These are phyloP conservation scores for Aspergillus pseudoglaucus DNA, from an alignment of 2,329 filamentous ascomycete genomes.

Conservation along the genomic window DNA sequence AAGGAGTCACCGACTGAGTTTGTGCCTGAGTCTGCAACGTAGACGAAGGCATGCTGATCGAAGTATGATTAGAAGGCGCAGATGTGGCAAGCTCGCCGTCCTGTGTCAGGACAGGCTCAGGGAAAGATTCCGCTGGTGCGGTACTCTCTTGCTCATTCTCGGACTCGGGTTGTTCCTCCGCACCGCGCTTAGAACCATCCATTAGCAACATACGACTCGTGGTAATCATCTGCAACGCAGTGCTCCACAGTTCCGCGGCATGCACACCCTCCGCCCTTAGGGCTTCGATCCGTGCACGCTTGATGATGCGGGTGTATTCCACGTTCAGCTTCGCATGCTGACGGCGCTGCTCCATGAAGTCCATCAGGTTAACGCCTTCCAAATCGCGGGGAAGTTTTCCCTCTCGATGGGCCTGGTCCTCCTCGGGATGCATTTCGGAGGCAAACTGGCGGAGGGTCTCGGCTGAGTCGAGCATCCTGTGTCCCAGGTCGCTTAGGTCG, in stretches of 20 bases:
- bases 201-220: constrained; percentile 23
- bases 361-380: neutral
- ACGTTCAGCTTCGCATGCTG: constrained; percentile 17
- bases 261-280: constrained; percentile 19
- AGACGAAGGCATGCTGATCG: neutral
- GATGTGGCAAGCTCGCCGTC: neutral
- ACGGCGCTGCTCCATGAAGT: constrained; percentile 13
- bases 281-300: constrained; percentile 23
- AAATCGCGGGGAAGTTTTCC: neutral
- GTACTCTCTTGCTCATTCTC: neutral
- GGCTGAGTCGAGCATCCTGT: constrained; percentile 16
- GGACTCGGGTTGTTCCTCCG: constrained; percentile 2
- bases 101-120: neutral
- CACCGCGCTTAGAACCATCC: constrained; percentile 19
- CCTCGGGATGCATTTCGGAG: constrained; percentile 7
- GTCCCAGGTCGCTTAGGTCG: constrained; percentile 11
- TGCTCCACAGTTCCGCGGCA: constrained; percentile 21
- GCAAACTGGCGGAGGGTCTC: constrained; percentile 9
- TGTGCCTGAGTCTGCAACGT: neutral
- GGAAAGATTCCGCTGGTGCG: neutral
- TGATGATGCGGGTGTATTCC: constrained; percentile 21
- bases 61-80: neutral
- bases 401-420: constrained; percentile 4
- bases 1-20: neutral
- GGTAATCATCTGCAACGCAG: constrained; percentile 23